These are phyloP conservation scores for Monascus ruber DNA, from an alignment of 2,329 filamentous ascomycete genomes.

Conservation along the genomic window DNA sequence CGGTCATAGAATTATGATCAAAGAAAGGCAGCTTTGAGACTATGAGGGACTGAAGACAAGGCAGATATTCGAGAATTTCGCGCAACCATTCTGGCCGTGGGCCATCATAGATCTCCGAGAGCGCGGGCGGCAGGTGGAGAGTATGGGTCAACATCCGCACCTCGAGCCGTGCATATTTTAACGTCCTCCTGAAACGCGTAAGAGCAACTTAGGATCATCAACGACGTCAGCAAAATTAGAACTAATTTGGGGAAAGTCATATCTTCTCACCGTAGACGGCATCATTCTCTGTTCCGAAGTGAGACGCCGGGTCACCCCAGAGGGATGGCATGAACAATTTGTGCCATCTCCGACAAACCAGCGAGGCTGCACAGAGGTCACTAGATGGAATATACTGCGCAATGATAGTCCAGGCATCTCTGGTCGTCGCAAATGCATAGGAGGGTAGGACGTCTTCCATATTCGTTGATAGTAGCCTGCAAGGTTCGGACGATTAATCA, in stretches of 20 bases:
- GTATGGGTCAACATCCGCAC: slow-evolving; percentile 50
- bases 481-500: no score
- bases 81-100: slow-evolving; percentile 49
- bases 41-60: slow-evolving; percentile 48
- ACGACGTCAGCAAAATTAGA: slow-evolving; percentile 5
- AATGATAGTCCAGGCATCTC: slow-evolving; percentile 45
- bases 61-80: slow-evolving; percentile 47
- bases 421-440: slow-evolving; percentile 46
- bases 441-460: slow-evolving; percentile 51
- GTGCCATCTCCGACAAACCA: slow-evolving; percentile 49
- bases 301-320: slow-evolving; percentile 52
- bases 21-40: slow-evolving; percentile 51
- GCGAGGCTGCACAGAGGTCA: slow-evolving; percentile 44
- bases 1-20: slow-evolving; percentile 46
- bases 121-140: slow-evolving; percentile 48
- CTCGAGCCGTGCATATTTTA: slow-evolving; percentile 41
- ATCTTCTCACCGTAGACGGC: slow-evolving; percentile 41
- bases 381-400: slow-evolving; percentile 46
- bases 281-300: slow-evolving; percentile 50
- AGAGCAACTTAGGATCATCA: slow-evolving; percentile 37
- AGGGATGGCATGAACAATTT: slow-evolving; percentile 46
- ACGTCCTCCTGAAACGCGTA: slow-evolving; percentile 46
- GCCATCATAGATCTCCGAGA: slow-evolving; percentile 50
- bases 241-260: not conserved
- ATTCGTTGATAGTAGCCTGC: not conserved